phyloP scores from a whole-genome alignment of 176 grass and related monocot species.

The Eragrostis nindensis region DNA sequence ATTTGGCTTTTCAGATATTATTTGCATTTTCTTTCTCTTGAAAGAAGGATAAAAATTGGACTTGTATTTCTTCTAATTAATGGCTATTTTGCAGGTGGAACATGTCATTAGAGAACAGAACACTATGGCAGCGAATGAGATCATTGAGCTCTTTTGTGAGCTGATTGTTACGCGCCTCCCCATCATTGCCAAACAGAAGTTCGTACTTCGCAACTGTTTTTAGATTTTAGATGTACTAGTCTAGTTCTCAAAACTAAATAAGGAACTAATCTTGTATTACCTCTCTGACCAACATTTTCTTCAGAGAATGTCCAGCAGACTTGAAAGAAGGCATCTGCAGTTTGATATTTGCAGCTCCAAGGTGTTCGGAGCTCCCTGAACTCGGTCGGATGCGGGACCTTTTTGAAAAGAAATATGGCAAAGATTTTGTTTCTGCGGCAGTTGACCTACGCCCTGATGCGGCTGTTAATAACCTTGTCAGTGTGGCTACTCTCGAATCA shows the following conservation, averaged over 20 bases:
- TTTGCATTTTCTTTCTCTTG: not conserved
- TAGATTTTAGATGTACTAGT: conserved; percentile 5
- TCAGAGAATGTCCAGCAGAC: conserved; percentile 85
- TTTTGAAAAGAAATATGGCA: conserved; percentile 96
- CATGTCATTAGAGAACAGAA: conserved; percentile 99
- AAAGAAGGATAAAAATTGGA: not conserved
- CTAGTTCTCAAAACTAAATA: conserved; percentile 8
- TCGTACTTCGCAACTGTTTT: conserved; percentile 24
- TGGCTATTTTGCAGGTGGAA: conserved; percentile 68
- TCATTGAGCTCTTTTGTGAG: conserved; percentile 94
- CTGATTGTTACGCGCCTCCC: conserved; percentile 83
- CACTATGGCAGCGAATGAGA: conserved; percentile 85
- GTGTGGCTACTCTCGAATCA: not conserved
- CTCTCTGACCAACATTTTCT: conserved; percentile 23
- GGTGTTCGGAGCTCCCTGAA: conserved; percentile 93
- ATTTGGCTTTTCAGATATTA: not conserved
- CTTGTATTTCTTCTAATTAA: not conserved
- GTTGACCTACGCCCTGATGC: conserved; percentile 77
- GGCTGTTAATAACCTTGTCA: conserved; percentile 88
- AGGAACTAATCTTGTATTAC: conserved; percentile 19
- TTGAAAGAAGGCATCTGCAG: conserved; percentile 98
- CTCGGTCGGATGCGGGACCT: conserved; percentile 71
- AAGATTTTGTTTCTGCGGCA: conserved; percentile 86
- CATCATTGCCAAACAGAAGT: conserved; percentile 92
- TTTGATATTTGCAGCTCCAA: conserved; percentile 93